A percentile compares a stretch with the other conserved stretches of the same genome.
Conservation (phyloP, 129 eudicot genomes). For the Lactuca sativa region DNA sequence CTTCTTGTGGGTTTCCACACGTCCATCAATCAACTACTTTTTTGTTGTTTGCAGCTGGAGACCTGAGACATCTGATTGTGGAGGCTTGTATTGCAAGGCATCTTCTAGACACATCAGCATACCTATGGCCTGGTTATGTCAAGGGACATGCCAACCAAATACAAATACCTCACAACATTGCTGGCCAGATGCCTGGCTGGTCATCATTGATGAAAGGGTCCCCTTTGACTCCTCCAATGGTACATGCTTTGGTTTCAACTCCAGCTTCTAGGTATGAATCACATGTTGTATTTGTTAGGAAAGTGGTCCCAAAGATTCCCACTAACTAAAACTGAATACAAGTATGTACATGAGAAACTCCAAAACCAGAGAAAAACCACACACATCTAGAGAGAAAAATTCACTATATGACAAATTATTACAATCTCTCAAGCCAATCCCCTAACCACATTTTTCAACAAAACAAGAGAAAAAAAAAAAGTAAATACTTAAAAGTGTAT, state of each 20-base stretch:
- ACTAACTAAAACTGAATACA: background rate
- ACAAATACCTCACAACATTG: constrained; percentile 72
- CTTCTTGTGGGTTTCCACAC: too few relatives aligned
- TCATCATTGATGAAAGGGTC: constrained; percentile 87
- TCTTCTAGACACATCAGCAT: constrained; percentile 88
- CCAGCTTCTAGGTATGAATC: constrained; percentile 86
- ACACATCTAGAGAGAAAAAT: background rate
- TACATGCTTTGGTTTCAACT: constrained; percentile 65
- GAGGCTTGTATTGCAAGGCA: constrained; percentile 97
- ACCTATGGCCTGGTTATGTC: constrained; percentile 92
- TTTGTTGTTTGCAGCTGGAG: constrained; percentile 59
- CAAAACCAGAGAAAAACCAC: background rate
- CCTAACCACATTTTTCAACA: background rate
- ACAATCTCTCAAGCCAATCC: background rate
- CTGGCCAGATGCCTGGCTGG: constrained; percentile 84
- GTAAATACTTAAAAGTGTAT: too few relatives aligned
- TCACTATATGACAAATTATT: too few relatives aligned
- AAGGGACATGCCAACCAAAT: constrained; percentile 79
- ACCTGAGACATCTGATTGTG: constrained; percentile 85
- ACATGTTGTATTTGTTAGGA: background rate
- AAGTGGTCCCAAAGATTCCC: background rate
- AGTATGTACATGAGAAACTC: background rate
- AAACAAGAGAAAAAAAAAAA: too few relatives aligned
- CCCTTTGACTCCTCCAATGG: constrained; percentile 73
- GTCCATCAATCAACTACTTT: background rate